Conservation (phyloP, 148 eudicot species). For the Fagopyrum tataricum region DNA sequence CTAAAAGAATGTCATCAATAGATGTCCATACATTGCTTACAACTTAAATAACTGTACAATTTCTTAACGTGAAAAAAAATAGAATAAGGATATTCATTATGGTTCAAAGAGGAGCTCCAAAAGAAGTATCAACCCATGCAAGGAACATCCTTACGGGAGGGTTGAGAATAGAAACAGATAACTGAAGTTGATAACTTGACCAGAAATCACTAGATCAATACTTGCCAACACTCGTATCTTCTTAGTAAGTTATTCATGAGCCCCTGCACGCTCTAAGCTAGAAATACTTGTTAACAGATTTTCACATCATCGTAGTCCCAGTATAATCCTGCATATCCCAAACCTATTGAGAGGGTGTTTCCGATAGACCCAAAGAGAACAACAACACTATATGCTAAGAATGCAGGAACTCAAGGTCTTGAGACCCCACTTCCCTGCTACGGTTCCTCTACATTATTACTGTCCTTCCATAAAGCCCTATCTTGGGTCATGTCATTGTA, state of each 20-base stretch:
- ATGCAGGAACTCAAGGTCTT: too few species aligned
- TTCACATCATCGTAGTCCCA: neutral
- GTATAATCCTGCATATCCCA: too few species aligned
- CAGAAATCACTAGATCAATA: neutral
- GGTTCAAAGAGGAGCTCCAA: neutral
- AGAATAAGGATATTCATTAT: neutral
- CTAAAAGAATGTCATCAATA: neutral
- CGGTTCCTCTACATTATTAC: too few species aligned
- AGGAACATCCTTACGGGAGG: neutral
- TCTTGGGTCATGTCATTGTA: too few species aligned
- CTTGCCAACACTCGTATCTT: neutral
- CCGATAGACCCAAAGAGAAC: too few species aligned
- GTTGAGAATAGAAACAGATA: neutral
- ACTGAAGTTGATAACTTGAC: neutral
- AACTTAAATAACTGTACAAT: neutral
- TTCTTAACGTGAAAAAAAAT: neutral
- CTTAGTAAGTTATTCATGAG: neutral
- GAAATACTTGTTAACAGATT: neutral
- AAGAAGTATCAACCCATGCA: neutral
- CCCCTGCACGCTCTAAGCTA: neutral
- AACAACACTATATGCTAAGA: too few species aligned
- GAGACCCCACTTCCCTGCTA: too few species aligned
- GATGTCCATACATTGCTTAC: neutral
- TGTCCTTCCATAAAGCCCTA: too few species aligned
- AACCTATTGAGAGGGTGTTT: too few species aligned